Base-by-base conservation (phyloP, 441 rosid genomes). In the Viola pubescens region DNA sequence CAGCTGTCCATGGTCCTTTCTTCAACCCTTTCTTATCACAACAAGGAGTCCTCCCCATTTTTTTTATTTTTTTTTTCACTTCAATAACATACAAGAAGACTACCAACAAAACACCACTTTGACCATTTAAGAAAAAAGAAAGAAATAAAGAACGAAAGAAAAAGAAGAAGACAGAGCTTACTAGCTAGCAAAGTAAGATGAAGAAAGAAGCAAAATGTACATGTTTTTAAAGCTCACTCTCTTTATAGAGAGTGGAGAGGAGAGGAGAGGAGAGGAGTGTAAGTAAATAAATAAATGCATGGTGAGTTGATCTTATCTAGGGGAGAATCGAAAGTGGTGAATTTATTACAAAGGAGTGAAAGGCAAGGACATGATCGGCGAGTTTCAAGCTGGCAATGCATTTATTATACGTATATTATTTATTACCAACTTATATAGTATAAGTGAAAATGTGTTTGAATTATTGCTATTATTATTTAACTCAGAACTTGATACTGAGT, bases 311-410 rank as follows among this genome's bases (percentile, higher is more conserved):
- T 70, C 43, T 63, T 64, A 71, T 80, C 82, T 62, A 69, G 71
- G 84, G 71, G 70, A 26, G 34, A 77, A 62, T 71, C 77, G 63
- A 65, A 73, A 70, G 64, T 58, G 75, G 70, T 62, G 34, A 43
- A 68, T 68, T 58, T 62, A 60, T 10, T 66, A 48, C 53, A 26
- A 26, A 26, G 34, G 69, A 63, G 56, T 61, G 54, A 73, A 46
- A 66, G 61, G 59, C 68, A 66, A 75, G 81, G 80, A 77, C 74
- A 26, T 26, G 72, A 71, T 74, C 82, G 69, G 84, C 83, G 73
- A 77, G 81, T 65, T 78, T 88, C 74, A 77, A 80, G 85, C 83
- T 70, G 92, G 74, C 74, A 70, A 52, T 38, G 73, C 74, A 70
- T 58, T 73, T 63, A 68, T 61, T 71, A 63, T 40, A 38, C 19